These are phyloP conservation scores for Fraxinus albicans DNA, from an alignment of 305 asterid genomes.

Conservation along the genomic window DNA sequence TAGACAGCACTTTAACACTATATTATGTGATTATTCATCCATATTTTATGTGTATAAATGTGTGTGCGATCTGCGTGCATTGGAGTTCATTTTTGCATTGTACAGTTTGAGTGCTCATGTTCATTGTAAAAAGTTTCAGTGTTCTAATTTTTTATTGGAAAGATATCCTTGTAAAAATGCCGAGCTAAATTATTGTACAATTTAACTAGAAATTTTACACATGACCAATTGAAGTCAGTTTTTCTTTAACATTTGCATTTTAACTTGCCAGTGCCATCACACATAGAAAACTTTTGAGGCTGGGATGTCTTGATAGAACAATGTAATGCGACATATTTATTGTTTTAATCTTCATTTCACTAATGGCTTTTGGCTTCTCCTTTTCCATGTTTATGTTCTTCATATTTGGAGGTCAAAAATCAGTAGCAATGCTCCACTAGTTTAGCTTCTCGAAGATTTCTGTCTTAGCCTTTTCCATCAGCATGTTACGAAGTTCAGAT, in stretches of 20 bases:
- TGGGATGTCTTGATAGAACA: neutral
- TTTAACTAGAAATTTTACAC: neutral
- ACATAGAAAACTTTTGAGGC: neutral
- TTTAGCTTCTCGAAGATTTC: neutral
- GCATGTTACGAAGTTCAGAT: slow-evolving; percentile 28
- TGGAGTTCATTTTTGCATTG: neutral
- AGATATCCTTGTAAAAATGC: neutral
- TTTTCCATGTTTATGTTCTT: slow-evolving; percentile 14
- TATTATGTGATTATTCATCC: neutral
- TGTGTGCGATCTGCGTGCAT: neutral
- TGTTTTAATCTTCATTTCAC: neutral
- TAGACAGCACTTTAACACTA: neutral
- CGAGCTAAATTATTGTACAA: neutral
- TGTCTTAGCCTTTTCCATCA: slow-evolving; percentile 4
- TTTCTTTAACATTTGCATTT: neutral
- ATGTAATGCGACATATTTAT: neutral
- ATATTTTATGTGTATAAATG: neutral
- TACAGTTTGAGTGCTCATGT: neutral
- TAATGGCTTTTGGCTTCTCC: slow-evolving; percentile 15
- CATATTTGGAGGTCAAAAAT: slow-evolving; percentile 21
- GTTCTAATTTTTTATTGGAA: neutral
- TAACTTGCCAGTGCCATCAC: neutral
- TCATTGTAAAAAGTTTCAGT: neutral
- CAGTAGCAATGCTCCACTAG: slow-evolving; percentile 6
- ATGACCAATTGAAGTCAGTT: neutral